Base-by-base conservation (phyloP, 1,139 yeast species). In the Magnusiomyces magnusii region DNA sequence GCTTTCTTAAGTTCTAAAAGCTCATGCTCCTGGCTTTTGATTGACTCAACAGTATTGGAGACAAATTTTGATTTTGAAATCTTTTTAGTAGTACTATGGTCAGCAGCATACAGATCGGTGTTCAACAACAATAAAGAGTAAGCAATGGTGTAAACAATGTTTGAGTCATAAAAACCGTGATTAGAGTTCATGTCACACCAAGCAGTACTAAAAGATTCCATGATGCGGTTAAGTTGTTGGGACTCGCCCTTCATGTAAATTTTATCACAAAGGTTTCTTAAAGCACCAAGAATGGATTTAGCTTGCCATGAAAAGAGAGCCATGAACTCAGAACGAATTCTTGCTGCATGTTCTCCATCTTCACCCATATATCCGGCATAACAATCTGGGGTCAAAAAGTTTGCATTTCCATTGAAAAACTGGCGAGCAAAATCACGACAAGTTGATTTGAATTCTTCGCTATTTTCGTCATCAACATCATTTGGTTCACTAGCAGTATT, bases 201-300 rank as follows among this genome's bases (percentile, higher is more conserved):
- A 56, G 86, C 80, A 60, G 78, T 77, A 28, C 95, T 81, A 69
- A 88, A 85, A 1, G 85, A 78, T 54, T 86, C 85, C 62, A 89
- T 75, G 47, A 89, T 80, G 54, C 89, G 78, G 71, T 88, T 95
- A 58, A 89, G 82, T 65, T 86, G 88, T 66, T 87, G 93, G 1
- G 95, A 84, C 70, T 90, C 96, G 1, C 93, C 96, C 67, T 84
- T 84, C 68, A 89, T 77, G 69, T 86, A 86, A 25, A 89, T 69
- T 66, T 78, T 81, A 44, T 81, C 79, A 65, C 95, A 88, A 51
- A 89, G 74, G 61, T 74, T 72, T 47, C 92, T 73, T 24, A 89
- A 77, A 0, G 90, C 77, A 9, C 72, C 73, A 58, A 87, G 60
- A 56, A 73, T 70, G 53, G 69, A 67, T 54, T 64, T 62, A 42